phyloP scores from a whole-genome alignment of 2,329 filamentous ascomycete species.

The Xylaria sp. region DNA sequence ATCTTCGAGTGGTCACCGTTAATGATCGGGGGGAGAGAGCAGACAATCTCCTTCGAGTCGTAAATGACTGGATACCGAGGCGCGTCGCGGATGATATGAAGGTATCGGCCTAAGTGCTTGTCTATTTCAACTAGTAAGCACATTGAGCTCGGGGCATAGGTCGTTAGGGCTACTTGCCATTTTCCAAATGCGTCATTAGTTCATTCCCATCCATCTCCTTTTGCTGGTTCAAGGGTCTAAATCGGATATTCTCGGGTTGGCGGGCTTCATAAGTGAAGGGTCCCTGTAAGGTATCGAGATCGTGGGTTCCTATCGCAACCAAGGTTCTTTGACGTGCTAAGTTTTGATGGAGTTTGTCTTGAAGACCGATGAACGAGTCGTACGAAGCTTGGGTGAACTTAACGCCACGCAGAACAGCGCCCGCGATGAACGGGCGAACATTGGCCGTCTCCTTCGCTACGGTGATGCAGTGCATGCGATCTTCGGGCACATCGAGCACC shows the following conservation, averaged over 20 bases:
- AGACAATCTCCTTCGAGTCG: conserved; percentile 85
- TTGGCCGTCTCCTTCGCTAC: conserved; percentile 78
- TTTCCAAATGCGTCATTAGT: conserved; percentile 95
- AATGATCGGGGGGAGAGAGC: conserved; percentile 96
- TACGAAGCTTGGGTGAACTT: conserved; percentile 92
- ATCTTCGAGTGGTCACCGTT: conserved; percentile 98
- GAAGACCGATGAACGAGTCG: conserved; percentile 95
- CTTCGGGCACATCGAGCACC: conserved; percentile 75
- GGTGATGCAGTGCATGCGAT: conserved; percentile 81
- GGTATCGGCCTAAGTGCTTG: conserved; percentile 87
- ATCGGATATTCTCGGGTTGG: conserved; percentile 90
- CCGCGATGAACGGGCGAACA: conserved; percentile 88
- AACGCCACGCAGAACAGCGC: conserved; percentile 88
- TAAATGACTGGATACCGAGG: conserved; percentile 96
- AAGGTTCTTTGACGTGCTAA: conserved; percentile 91
- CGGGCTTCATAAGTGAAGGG: conserved; percentile 97
- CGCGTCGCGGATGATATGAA: conserved; percentile 93
- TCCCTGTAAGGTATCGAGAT: conserved; percentile 90
- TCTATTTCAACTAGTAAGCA: conserved; percentile 58
- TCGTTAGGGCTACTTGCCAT: conserved; percentile 45
- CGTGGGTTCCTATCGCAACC: conserved; percentile 97
- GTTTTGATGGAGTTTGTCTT: conserved; percentile 98
- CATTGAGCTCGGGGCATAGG: neutral
- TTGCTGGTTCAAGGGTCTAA: conserved; percentile 89
- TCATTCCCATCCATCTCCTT: conserved; percentile 87